These are phyloP conservation scores for Exophiala aquamarina DNA, from an alignment of 2,329 filamentous ascomycete species.

Conservation along the genomic window DNA sequence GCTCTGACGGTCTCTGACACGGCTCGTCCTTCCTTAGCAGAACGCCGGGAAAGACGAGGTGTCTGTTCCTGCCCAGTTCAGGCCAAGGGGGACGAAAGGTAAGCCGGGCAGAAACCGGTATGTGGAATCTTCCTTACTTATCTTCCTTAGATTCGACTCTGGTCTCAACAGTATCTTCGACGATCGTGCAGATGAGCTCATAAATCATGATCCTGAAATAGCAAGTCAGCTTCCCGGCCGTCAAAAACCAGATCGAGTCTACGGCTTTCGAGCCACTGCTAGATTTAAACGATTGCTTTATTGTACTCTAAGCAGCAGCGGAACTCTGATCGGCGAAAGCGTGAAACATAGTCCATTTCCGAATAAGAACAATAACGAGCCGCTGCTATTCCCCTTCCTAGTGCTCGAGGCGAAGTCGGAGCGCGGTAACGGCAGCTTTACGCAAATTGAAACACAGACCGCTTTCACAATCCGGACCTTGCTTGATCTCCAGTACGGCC, in stretches of 20 bases:
- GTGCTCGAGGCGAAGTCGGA: constrained; percentile 6
- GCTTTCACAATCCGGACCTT: constrained; percentile 2
- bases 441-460: constrained; percentile 6
- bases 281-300: constrained; percentile 2
- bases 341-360: neutral
- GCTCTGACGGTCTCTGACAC: neutral
- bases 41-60: neutral
- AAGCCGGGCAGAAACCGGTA: neutral
- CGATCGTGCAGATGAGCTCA: neutral
- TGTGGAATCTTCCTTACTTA: neutral
- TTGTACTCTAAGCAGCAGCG: neutral
- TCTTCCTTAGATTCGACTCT: neutral
- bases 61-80: constrained; percentile 1
- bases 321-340: neutral
- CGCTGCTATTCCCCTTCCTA: constrained; percentile 5
- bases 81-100: neutral
- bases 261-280: neutral
- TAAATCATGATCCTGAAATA: neutral
- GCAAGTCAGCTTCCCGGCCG: neutral
- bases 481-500: constrained; percentile 4
- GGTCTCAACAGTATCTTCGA: neutral
- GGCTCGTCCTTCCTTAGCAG: neutral
- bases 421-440: neutral
- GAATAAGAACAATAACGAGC: neutral
- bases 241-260: constrained; percentile 1